Conservation (phyloP, 306 rosid species). For the Sechiopsis laciniata region DNA sequence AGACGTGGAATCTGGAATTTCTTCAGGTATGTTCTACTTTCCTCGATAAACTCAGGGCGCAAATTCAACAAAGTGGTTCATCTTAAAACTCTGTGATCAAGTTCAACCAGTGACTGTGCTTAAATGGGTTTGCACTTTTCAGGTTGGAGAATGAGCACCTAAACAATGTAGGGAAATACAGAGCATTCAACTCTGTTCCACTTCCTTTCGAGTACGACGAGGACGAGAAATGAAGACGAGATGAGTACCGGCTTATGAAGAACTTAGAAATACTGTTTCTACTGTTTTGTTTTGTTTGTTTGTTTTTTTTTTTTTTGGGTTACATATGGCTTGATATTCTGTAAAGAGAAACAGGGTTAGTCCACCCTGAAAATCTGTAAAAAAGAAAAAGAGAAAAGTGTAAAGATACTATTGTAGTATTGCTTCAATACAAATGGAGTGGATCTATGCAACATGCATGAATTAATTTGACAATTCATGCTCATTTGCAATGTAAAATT, state of each 20-base stretch:
- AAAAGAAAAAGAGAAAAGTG: background rate
- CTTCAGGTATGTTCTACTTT: slow-evolving; percentile 48
- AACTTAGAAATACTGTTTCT: background rate
- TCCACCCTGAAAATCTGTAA: background rate
- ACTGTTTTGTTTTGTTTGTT: too few relatives aligned
- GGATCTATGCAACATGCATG: background rate
- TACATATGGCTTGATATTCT: background rate
- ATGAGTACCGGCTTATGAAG: background rate
- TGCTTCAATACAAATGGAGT: background rate
- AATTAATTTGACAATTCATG: background rate
- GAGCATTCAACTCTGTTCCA: slow-evolving; percentile 71
- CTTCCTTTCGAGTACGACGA: slow-evolving; percentile 53
- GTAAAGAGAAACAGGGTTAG: background rate
- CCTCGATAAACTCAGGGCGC: background rate
- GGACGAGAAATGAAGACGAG: background rate
- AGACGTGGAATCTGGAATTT: slow-evolving; percentile 89
- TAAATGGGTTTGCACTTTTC: slow-evolving; percentile 18
- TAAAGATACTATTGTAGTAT: background rate
- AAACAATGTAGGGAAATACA: slow-evolving; percentile 67
- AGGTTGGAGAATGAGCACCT: slow-evolving; percentile 63
- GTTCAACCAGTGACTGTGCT: background rate
- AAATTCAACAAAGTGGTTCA: background rate
- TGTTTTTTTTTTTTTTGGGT: too few relatives aligned
- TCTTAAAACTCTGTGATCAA: background rate
- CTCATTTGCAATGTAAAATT: background rate